These are phyloP conservation scores for Leishmania guyanensis DNA, from an alignment of 208 protist species.

Conservation along the genomic window DNA sequence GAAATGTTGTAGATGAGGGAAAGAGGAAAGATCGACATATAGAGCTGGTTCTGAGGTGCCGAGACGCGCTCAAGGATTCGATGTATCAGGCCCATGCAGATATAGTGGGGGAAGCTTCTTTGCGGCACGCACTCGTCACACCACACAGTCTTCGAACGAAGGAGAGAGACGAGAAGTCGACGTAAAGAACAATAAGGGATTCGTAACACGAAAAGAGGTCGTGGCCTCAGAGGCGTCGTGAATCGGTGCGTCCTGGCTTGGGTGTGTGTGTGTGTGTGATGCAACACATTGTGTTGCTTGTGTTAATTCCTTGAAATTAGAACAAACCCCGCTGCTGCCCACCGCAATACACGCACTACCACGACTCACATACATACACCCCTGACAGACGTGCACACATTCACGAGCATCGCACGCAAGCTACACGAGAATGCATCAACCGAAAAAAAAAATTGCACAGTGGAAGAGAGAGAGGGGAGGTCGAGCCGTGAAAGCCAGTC, in stretches of 20 bases:
- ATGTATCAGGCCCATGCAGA: not conserved
- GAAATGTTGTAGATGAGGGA: not conserved
- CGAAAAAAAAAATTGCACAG: not conserved
- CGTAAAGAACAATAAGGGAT: slow-evolving; percentile 3
- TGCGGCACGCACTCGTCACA: not conserved
- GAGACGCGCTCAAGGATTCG: not conserved
- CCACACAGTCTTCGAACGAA: not conserved
- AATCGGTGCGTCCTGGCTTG: not conserved
- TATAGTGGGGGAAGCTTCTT: not conserved
- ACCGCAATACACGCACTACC: not conserved
- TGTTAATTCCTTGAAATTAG: not conserved
- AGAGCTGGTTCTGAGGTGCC: not conserved
- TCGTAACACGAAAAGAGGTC: not conserved
- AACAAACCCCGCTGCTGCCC: not conserved
- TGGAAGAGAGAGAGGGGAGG: not conserved
- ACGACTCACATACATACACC: slow-evolving; percentile 1
- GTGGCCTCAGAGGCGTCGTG: not conserved
- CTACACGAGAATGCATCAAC: not conserved
- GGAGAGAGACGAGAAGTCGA: not conserved
- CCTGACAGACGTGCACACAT: slow-evolving; percentile 3
- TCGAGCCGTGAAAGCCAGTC: not conserved
- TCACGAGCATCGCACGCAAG: not conserved
- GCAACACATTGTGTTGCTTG: not conserved
- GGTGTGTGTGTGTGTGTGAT: not conserved
- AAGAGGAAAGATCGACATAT: not conserved